Percentiles rank a stretch among this genome's conserved stretches.
Evolutionary conservation across 1,284 basidiomycete genomes (phyloP).

Genomic region (Puccinia novopanici): DNA sequence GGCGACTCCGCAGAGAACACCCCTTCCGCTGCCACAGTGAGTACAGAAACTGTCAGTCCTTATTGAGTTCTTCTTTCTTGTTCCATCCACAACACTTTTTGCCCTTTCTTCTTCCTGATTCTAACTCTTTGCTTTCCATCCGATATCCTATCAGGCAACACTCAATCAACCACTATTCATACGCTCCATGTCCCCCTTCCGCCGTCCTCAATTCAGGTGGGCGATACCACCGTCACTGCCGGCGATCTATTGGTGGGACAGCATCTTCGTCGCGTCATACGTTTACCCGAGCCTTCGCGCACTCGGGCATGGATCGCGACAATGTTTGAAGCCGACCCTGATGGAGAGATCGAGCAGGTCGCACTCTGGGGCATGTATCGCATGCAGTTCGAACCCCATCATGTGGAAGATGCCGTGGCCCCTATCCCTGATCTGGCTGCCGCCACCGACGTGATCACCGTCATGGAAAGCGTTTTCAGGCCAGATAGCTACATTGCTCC

Average conservation of each 20-base stretch:
- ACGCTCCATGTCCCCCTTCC: slow-evolving; percentile 26
- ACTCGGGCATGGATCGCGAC: slow-evolving; percentile 51
- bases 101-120: background rate
- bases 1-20: background rate
- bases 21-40: no score
- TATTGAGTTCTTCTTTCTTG: no score
- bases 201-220: slow-evolving; percentile 44
- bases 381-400: slow-evolving; percentile 51
- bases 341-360: slow-evolving; percentile 50
- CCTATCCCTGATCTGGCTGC: slow-evolving; percentile 47
- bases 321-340: slow-evolving; percentile 50
- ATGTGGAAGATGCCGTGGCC: slow-evolving; percentile 29
- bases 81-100: background rate
- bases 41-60: no score
- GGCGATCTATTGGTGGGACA: slow-evolving; percentile 41
- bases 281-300: slow-evolving; percentile 43
- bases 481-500: slow-evolving; percentile 46
- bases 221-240: slow-evolving; percentile 41
- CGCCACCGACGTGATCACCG: slow-evolving; percentile 51
- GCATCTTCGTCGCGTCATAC: slow-evolving; percentile 50
- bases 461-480: slow-evolving; percentile 51
- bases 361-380: slow-evolving; percentile 51
- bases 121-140: slow-evolving; percentile 9
- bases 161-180: no score
- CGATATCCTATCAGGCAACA: no score